phyloP scores from a whole-genome alignment of 345 rosid species.

The Cochlearia excelsa region DNA sequence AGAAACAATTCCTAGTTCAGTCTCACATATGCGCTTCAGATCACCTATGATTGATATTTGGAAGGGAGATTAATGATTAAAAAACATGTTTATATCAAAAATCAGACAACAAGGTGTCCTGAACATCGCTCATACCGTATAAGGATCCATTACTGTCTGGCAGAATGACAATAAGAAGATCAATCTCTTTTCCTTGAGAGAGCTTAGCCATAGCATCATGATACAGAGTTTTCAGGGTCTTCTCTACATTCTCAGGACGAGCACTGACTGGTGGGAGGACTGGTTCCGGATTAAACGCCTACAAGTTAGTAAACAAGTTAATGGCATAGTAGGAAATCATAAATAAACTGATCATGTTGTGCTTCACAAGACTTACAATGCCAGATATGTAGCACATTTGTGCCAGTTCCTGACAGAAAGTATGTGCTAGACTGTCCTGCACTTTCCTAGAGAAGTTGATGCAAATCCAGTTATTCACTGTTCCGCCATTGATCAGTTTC shows the following conservation, averaged over 20 bases:
- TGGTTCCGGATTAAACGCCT: constrained; percentile 79
- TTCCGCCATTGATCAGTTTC: constrained; percentile 99
- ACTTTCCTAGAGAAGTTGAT: constrained; percentile 81
- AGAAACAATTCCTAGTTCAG: constrained; percentile 93
- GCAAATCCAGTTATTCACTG: constrained; percentile 86
- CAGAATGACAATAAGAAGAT: constrained; percentile 87
- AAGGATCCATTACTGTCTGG: constrained; percentile 98
- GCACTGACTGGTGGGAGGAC: constrained; percentile 62
- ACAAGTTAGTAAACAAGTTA: constrained; percentile 15
- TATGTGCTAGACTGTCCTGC: constrained; percentile 64
- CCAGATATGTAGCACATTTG: constrained; percentile 90
- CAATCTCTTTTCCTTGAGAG: constrained; percentile 71
- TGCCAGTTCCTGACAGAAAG: constrained; percentile 88
- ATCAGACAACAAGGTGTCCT: background rate
- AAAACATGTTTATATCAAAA: background rate
- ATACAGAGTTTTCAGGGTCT: constrained; percentile 64
- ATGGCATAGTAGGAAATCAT: background rate
- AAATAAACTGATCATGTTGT: constrained; percentile 6
- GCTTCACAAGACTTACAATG: constrained; percentile 55
- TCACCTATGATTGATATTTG: constrained; percentile 59
- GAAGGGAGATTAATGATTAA: background rate
- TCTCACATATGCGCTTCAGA: constrained; percentile 95
- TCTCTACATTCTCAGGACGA: constrained; percentile 95
- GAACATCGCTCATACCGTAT: constrained; percentile 52
- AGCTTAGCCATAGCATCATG: constrained; percentile 81